Base-by-base conservation (phyloP, 2,329 filamentous ascomycete genomes). In the Tolypocladium pustulatum region DNA sequence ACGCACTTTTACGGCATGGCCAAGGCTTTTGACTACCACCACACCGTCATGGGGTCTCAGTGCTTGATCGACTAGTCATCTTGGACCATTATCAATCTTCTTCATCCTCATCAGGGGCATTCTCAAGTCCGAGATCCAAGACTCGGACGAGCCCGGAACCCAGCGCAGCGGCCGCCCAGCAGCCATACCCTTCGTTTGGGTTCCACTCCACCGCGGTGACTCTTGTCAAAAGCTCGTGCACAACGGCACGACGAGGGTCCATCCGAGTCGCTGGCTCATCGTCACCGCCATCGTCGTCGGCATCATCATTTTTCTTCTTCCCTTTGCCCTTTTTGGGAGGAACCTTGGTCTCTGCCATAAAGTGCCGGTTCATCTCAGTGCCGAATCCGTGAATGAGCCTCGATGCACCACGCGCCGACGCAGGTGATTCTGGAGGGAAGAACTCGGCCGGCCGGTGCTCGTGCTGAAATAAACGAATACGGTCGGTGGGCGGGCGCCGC, bases 21-120 rank as follows among this genome's bases (percentile, higher is more conserved):
- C 36, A 88, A 85, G 72, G 92, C 92, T 4, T 96, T 97, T 74
- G 90, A 96, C 73, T 87, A 89, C 69, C 86, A 90, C 67, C 91
- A 96, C 72, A 82, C 79, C 58, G 73, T 79, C 41, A 74, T 79
- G 70, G 81, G 79, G 17, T 78, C 77, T 25, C 72, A 74, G 59
- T 87, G 85, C 68, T 69, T 65, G 38, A 59, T 46, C 63, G 57
- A 61, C 15, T 59, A 60, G 56, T 30, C 36, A 40, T 8, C 30
- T 38, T 63, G 15, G 20, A 57, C 49, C 57, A 46, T 55, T 59
- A 55, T 49, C 41, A 46, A 56, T 34, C 36, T 49, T 49, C n/a
- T 52, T 61, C 55, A 60, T 34, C 57, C 7, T n/a, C 51, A 22
- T 54, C 54, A 34, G 55, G 43, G 51, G 52, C 34, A 37, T 66